Conservation (phyloP, 805 yeast genomes). For the Starmerella stellata region DNA sequence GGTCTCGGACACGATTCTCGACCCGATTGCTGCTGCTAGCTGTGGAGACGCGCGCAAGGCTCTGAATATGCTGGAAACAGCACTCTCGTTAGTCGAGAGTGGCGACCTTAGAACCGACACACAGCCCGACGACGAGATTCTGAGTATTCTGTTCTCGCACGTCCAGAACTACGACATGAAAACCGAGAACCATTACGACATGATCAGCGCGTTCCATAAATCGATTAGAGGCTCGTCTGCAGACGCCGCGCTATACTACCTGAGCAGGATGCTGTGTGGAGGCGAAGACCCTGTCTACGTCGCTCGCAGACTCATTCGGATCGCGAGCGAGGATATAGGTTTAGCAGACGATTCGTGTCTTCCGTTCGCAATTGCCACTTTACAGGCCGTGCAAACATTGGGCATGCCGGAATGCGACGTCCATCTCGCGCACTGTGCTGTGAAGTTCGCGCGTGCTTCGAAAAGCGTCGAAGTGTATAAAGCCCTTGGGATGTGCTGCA, state of each 20-base stretch:
- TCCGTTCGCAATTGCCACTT: slow-evolving; percentile 73
- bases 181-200: slow-evolving; percentile 88
- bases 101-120: too few species aligned
- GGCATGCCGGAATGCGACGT: slow-evolving; percentile 93
- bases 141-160: slow-evolving; percentile 26
- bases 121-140: slow-evolving; percentile 12
- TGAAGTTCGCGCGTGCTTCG: slow-evolving; percentile 67
- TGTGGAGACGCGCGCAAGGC: slow-evolving; percentile 85
- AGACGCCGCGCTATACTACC: slow-evolving; percentile 74
- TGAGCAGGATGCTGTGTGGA: slow-evolving; percentile 74
- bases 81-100: slow-evolving; percentile 10
- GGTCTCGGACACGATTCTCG: slow-evolving; percentile 29
- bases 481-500: slow-evolving; percentile 54
- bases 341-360: slow-evolving; percentile 62
- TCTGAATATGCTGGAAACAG: slow-evolving; percentile 56
- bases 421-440: slow-evolving; percentile 79
- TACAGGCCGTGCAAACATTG: slow-evolving; percentile 69
- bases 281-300: slow-evolving; percentile 89
- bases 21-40: slow-evolving; percentile 41
- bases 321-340: slow-evolving; percentile 92
- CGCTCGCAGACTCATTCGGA: slow-evolving; percentile 78
- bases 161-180: slow-evolving; percentile 58
- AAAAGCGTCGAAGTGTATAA: slow-evolving; percentile 76
- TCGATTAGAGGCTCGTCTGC: slow-evolving; percentile 77
- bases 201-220: slow-evolving; percentile 90